Percentiles rank a stretch among this genome's conserved stretches.
phyloP scores from a whole-genome alignment of 352 stramenopile genomes.

The Phytopythium cucurbitacearum region DNA sequence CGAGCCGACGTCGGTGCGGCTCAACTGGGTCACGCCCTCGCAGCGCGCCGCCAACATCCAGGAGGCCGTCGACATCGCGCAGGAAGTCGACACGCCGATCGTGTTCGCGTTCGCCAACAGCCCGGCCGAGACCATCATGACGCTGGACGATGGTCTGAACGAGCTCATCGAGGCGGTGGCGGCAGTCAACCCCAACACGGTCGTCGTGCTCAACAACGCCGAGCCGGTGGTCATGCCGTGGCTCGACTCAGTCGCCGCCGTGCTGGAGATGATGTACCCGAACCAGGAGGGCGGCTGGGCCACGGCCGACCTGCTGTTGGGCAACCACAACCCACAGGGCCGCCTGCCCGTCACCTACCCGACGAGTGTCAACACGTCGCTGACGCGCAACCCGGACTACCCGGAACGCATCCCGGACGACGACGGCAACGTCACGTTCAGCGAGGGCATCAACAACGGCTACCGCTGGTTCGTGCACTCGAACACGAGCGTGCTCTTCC shows the following conservation, averaged over 20 bases:
- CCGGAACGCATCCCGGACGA: conserved; percentile 16
- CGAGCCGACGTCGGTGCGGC: conserved; percentile 21
- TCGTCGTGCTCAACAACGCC: conserved; percentile 28
- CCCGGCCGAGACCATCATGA: conserved; percentile 16
- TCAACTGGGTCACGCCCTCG: conserved; percentile 23
- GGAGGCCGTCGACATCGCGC: conserved; percentile 19
- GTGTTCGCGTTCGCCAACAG: conserved; percentile 30
- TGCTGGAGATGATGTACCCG: conserved; percentile 29
- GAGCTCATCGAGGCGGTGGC: conserved; percentile 20
- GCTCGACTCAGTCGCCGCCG: conserved; percentile 21
- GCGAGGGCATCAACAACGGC: conserved; percentile 25
- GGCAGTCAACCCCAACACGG: conserved; percentile 26
- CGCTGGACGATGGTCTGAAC: conserved; percentile 22
- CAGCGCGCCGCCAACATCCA: conserved; percentile 28
- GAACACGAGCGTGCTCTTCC: conserved; percentile 27
- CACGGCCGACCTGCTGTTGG: conserved; percentile 22
- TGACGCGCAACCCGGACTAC: conserved; percentile 27
- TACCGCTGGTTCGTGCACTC: conserved; percentile 27
- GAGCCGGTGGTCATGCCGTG: conserved; percentile 26
- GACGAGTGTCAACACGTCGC: conserved; percentile 15
- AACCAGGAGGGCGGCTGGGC: conserved; percentile 30
- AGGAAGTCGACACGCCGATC: conserved; percentile 22
- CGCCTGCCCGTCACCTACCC: conserved; percentile 24
- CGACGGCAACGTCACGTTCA: conserved; percentile 25
- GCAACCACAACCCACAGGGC: conserved; percentile 24